A percentile compares a stretch with the other conserved stretches of the same genome.
These are phyloP conservation scores for Hymenoscyphus scutula DNA, from an alignment of 2,329 filamentous ascomycete genomes.

Conservation along the genomic window DNA sequence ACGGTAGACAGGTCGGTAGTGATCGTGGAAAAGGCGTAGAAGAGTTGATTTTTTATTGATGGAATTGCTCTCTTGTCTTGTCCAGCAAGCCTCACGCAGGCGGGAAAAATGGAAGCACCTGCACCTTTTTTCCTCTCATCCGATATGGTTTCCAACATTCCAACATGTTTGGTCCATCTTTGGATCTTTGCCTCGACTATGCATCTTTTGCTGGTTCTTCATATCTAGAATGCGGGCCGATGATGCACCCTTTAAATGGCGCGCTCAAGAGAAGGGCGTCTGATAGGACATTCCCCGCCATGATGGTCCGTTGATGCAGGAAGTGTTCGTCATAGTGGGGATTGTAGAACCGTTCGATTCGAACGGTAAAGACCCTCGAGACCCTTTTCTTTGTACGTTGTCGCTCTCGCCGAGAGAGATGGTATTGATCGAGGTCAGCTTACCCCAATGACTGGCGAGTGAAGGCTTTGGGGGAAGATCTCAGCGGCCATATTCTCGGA, in stretches of 20 bases:
- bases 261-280: constrained; percentile 10
- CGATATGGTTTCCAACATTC: constrained; percentile 4
- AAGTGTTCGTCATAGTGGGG: constrained; percentile 22
- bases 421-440: constrained; percentile 3
- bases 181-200: constrained; percentile 3
- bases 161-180: constrained; percentile 5
- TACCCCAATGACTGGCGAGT: constrained; percentile 3
- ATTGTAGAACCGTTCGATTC: constrained; percentile 2
- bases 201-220: constrained; percentile 7
- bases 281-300: constrained; percentile 22
- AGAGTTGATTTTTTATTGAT: not conserved
- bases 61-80: not conserved
- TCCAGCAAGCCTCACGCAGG: not conserved
- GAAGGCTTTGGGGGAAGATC: not conserved
- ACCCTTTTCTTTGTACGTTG: not conserved
- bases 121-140: constrained; percentile 4
- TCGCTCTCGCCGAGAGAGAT: not conserved
- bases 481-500: not conserved
- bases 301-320: constrained; percentile 14
- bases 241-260: constrained; percentile 20
- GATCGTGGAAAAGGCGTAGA: not conserved
- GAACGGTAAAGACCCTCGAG: not conserved
- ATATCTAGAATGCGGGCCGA: constrained; percentile 21
- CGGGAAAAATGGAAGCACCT: not conserved
- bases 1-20: too few species aligned